Evolutionary conservation across 768 basidiomycete genomes (phyloP).

Genomic region (Gymnopilus junonius): DNA sequence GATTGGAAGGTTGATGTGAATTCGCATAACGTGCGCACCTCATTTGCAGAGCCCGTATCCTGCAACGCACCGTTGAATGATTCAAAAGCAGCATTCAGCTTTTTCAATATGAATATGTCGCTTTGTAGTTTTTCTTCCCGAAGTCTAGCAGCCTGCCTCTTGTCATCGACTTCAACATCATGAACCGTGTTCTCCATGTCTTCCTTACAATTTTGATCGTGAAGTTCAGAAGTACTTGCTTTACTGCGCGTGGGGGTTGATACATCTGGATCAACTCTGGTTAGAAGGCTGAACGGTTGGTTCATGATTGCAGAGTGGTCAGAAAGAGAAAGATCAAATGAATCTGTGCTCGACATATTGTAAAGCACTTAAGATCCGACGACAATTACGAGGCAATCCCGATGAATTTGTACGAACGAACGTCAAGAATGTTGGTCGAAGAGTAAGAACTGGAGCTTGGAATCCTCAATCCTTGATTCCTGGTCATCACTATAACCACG

Average conservation of each 20-base stretch:
- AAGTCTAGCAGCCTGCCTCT: constrained; percentile 19
- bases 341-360: constrained; percentile 19
- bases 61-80: constrained; percentile 69
- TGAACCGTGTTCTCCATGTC: not conserved
- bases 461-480: no score
- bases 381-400: constrained; percentile 3
- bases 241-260: constrained; percentile 16
- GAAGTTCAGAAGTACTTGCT: not conserved
- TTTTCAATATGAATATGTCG: constrained; percentile 73
- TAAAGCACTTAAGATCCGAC: no score
- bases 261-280: constrained; percentile 18
- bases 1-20: not conserved
- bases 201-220: constrained; percentile 1
- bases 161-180: constrained; percentile 15
- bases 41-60: constrained; percentile 68
- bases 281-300: constrained; percentile 30
- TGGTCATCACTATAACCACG: no score
- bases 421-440: no score
- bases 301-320: constrained; percentile 28
- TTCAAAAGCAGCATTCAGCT: constrained; percentile 73
- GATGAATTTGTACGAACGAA: not conserved
- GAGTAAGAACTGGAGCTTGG: no score
- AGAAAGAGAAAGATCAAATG: constrained; percentile 35
- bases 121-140: constrained; percentile 77
- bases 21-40: constrained; percentile 47